Base-by-base conservation (phyloP, 1,284 basidiomycete species). In the Ustanciosporium gigantosporum region DNA sequence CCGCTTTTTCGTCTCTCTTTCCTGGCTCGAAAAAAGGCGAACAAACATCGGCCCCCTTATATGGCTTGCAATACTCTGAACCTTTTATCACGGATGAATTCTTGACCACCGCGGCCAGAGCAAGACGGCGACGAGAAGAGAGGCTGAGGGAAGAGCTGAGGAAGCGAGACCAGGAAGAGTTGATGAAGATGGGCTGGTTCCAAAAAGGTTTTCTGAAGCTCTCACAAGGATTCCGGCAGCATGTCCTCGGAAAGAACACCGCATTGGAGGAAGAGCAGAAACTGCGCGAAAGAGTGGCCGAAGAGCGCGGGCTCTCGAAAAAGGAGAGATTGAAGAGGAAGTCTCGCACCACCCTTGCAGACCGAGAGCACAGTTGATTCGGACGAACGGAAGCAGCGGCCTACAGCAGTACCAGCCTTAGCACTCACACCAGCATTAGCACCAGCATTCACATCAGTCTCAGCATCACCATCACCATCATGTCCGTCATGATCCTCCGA, bases 151-250 rank as follows among this genome's bases (percentile, higher is more conserved):
- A 64, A 22, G 46, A 64, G 15, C 23, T 53, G 19, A 38, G 60
- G 1, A 15, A 36, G 31, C 38, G 44, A 25, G 41, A 58, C 29
- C 43, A 57, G 38, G 21, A 50, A 16, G 60, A 64, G 35, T 31
- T 64, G 14, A 64, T 64, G 60, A 55, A 58, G 17, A 58, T 53
- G 60, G 60, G 60, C 19, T 64, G 60, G 60, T 64, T 64, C 34
- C 41, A 41, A 4, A 57, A 52, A 23, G 60, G 60, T 2, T 55
- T 64, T 22, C 38, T 64, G 24, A 50, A 58, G n/a, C n/a, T 64
- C 13, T 22, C 44, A 2, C 29, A 34, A 8, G 60, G 60, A 0
- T 64, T 64, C 24, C 36, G 46, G 11, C 49, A 55, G 46, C 46
- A 50, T n/a, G 46, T 64, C 41, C 25, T 64, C 43, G 60, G 53